Conservation (phyloP, 2,329 filamentous ascomycete genomes). For the Colletotrichum sp. region DNA sequence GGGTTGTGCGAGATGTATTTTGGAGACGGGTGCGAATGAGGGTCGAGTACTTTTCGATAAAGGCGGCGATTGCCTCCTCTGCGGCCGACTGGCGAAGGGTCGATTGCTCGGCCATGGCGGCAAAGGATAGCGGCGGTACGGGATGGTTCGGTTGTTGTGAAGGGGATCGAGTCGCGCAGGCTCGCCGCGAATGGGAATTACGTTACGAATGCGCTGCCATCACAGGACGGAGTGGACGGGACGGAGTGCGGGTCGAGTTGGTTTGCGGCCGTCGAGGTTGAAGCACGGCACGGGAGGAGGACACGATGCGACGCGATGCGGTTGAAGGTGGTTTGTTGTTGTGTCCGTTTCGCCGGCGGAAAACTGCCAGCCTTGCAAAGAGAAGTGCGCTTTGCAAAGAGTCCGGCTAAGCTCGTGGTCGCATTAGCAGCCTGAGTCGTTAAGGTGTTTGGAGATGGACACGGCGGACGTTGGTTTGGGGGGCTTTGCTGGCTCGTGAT, state of each 20-base stretch:
- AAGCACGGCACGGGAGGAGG: neutral
- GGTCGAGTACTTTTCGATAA: slow-evolving; percentile 65
- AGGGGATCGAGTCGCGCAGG: slow-evolving; percentile 12
- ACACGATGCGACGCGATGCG: neutral
- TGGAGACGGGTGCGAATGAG: slow-evolving; percentile 61
- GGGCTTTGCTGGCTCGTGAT: slow-evolving; percentile 18
- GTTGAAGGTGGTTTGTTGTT: neutral
- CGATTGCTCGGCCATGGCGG: slow-evolving; percentile 66
- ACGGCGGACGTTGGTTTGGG: neutral
- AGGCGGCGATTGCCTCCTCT: slow-evolving; percentile 70
- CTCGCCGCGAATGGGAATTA: slow-evolving; percentile 6
- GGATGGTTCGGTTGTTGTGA: neutral
- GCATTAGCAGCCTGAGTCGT: slow-evolving; percentile 13
- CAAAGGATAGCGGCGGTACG: slow-evolving; percentile 64
- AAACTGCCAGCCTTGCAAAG: neutral
- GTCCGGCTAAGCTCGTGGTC: slow-evolving; percentile 15
- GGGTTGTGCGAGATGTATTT: slow-evolving; percentile 72
- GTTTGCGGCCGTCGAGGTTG: neutral
- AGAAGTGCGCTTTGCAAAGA: neutral
- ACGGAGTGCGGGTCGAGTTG: neutral
- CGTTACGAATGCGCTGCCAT: slow-evolving; percentile 19
- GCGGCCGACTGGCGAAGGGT: slow-evolving; percentile 72
- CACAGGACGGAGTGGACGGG: neutral
- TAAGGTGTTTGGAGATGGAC: neutral
- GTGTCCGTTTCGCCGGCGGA: neutral